Percentiles rank a stretch among this genome's conserved stretches.
phyloP scores from a whole-genome alignment of 169 alveolate species.

The Plasmodium billcollinsi region DNA sequence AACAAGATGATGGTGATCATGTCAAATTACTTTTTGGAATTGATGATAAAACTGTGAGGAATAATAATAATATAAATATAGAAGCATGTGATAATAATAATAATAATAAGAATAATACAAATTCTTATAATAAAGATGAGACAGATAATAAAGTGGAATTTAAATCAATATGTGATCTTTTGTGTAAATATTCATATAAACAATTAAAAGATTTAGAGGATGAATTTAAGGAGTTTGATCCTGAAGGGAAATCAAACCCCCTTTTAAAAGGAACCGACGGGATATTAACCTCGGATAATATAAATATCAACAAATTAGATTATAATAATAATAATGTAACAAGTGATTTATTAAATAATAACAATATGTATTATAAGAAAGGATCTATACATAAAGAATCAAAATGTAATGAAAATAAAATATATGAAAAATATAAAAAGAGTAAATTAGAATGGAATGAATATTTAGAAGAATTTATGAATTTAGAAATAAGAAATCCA shows the following conservation, averaged over 20 bases:
- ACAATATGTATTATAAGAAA: neutral
- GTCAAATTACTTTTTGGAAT: neutral
- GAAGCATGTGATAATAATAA: no score
- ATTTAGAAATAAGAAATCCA: slow-evolving; percentile 23
- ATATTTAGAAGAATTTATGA: slow-evolving; percentile 27
- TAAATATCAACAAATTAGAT: neutral
- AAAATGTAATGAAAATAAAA: neutral
- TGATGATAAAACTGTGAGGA: neutral
- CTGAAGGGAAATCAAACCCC: neutral
- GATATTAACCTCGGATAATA: neutral
- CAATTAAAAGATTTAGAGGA: neutral
- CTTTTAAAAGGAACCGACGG: no score
- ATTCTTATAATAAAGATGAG: neutral
- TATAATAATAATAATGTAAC: neutral
- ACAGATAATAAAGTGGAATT: neutral
- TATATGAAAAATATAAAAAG: neutral
- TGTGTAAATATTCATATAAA: neutral
- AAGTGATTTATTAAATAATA: neutral
- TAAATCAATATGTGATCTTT: neutral
- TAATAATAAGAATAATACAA: no score
- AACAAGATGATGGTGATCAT: neutral
- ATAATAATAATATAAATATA: neutral
- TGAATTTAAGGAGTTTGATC: neutral
- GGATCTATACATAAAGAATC: neutral
- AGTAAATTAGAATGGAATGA: slow-evolving; percentile 34